phyloP scores from a whole-genome alignment of 371 early-diverging fungal species.

The Mucor irregularis region DNA sequence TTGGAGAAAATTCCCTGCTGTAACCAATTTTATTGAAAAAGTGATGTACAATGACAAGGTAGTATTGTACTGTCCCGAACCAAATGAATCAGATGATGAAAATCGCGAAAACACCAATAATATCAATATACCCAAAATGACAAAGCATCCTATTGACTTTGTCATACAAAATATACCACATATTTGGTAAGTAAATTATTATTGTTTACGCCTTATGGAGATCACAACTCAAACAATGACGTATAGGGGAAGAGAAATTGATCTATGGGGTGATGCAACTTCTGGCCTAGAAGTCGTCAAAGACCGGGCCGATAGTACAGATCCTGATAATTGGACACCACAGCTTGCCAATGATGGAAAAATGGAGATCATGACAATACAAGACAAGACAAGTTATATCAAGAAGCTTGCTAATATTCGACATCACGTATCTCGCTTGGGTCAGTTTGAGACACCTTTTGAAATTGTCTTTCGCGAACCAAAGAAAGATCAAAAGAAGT shows the following conservation, averaged over 20 bases:
- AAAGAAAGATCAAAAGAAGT: not conserved
- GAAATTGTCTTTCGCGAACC: slow-evolving; percentile 24
- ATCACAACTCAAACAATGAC: not conserved
- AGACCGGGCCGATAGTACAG: slow-evolving; percentile 26
- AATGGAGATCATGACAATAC: slow-evolving; percentile 37
- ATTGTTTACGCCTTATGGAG: not conserved
- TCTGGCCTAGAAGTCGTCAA: slow-evolving; percentile 29
- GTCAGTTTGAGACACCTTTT: slow-evolving; percentile 41
- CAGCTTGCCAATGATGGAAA: slow-evolving; percentile 43
- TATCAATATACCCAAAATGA: slow-evolving; percentile 13
- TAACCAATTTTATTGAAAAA: slow-evolving; percentile 50
- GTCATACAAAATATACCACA: slow-evolving; percentile 50
- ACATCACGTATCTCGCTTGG: slow-evolving; percentile 43
- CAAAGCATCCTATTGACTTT: slow-evolving; percentile 40
- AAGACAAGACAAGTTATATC: slow-evolving; percentile 35
- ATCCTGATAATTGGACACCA: slow-evolving; percentile 31
- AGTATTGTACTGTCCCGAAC: slow-evolving; percentile 15
- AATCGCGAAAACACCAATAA: not conserved
- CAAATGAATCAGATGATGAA: too few relatives aligned
- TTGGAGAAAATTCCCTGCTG: slow-evolving; percentile 52
- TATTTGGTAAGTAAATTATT: slow-evolving; percentile 29
- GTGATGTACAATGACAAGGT: slow-evolving; percentile 25
- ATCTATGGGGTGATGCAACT: slow-evolving; percentile 44
- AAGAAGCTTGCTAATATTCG: slow-evolving; percentile 46
- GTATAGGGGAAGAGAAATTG: slow-evolving; percentile 40